Evolutionary conservation across 2,329 filamentous ascomycete species (phyloP), one percentile per base, ranked within the genome.

Genomic region (Botrytis fragariae): DNA sequence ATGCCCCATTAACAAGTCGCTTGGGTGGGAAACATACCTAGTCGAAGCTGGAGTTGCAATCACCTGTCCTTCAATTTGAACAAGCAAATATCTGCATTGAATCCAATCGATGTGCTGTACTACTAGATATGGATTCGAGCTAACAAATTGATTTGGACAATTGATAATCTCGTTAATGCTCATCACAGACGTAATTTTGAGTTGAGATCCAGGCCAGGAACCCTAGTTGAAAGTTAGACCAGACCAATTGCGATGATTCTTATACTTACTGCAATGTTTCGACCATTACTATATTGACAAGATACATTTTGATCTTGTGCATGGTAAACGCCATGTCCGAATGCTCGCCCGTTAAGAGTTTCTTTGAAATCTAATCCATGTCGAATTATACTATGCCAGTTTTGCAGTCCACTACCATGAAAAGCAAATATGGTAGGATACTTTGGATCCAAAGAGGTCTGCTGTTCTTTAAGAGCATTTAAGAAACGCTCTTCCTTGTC

Each of bases 381-480:
- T 45, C 94, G 89, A 75, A 97, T 89, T 78, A 98, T 97, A 78
- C 91, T 92, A 81, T 98, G 95, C 95, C 95, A 97, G 78, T 97
- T 97, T 4, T 81, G 76, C 4, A 97, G 76, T 0, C 83, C 81
- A 78, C 93, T 97, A 9, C 94, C 95, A 81, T 98, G 95, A 91
- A 92, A 97, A 0, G 93, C 93, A 78, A 97, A 94, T 2, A 97
- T 81, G 0, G 93, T 95, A 0, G 92, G 92, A 76, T 89, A 84
- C 74, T 82, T 76, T 63, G 85, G 77, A 1, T 79, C 74, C 6
- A 78, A 60, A 32, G 75, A 79, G 18, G 72, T 65, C 44, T 81
- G 81, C 37, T 86, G 85, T 8, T 83, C 79, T 54, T 85, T 84
- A 4, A 96, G 85, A 22, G 90, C 89, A 35, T 88, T 79, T 10